phyloP scores from a whole-genome alignment of 257 asterid genomes.

The Vinca minor region DNA sequence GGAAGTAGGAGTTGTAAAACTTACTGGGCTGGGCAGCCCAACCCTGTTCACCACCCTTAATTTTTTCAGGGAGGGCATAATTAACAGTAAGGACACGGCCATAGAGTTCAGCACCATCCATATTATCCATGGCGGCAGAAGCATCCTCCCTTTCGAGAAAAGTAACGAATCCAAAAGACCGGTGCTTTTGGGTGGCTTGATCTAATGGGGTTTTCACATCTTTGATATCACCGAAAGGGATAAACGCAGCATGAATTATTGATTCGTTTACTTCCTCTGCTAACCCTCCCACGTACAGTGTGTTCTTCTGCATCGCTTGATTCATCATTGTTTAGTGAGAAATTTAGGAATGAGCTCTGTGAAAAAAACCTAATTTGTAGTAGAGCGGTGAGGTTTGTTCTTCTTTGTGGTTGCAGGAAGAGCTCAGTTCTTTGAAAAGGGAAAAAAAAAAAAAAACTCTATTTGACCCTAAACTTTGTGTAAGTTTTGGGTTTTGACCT shows the following conservation, averaged over 20 bases:
- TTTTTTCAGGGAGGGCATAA: constrained; percentile 82
- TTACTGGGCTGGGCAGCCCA: constrained; percentile 99
- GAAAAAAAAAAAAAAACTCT: no score
- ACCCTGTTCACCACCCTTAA: constrained; percentile 94
- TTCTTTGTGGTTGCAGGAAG: no score
- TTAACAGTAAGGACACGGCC: constrained; percentile 93
- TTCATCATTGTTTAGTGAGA: constrained; percentile 84
- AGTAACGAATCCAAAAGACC: constrained; percentile 91
- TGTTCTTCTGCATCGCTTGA: constrained; percentile 88
- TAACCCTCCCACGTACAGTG: constrained; percentile 83
- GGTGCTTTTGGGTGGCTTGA: constrained; percentile 92
- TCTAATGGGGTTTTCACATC: constrained; percentile 94
- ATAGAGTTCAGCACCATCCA: constrained; percentile 97
- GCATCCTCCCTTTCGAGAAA: constrained; percentile 90
- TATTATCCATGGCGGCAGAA: constrained; percentile 90
- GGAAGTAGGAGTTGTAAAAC: constrained; percentile 3
- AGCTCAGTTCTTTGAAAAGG: no score
- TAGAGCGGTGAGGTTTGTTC: neutral
- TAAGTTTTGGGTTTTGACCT: no score
- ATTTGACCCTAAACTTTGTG: no score
- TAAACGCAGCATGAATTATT: constrained; percentile 77
- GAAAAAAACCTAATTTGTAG: neutral
- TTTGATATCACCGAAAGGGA: constrained; percentile 91
- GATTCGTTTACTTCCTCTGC: constrained; percentile 92
- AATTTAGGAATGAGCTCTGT: no score